Conservation (phyloP, 306 rosid genomes). For the Crotalaria pallida region DNA sequence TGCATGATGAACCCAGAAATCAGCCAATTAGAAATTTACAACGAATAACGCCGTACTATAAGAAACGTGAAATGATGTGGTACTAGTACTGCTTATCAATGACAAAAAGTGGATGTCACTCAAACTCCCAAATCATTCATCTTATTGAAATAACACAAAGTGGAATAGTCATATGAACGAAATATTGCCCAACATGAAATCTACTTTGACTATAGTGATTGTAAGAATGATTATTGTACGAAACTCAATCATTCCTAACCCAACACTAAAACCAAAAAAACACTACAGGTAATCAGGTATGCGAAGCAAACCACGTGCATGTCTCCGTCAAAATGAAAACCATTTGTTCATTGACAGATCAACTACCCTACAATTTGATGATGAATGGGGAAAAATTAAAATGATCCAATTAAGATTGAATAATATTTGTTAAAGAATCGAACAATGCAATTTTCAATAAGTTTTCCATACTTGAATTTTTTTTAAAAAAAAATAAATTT, state of each 20-base stretch:
- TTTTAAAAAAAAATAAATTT: too few relatives aligned
- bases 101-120: conserved; percentile 3
- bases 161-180: neutral
- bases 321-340: neutral
- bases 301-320: neutral
- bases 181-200: neutral
- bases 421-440: too few relatives aligned
- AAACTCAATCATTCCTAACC: neutral
- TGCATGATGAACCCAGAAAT: neutral
- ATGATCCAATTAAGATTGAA: neutral
- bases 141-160: neutral
- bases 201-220: neutral
- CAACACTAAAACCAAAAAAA: neutral
- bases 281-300: too few relatives aligned
- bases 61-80: neutral
- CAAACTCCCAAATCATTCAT: conserved; percentile 9
- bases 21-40: conserved; percentile 21
- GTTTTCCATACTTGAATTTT: too few relatives aligned
- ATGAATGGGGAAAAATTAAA: neutral
- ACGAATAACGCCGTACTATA: neutral
- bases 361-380: neutral
- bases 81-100: neutral
- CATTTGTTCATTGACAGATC: neutral
- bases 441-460: too few relatives aligned
- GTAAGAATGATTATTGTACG: neutral